Base-by-base conservation (phyloP, 139 green algal genomes). In the Tetraselmis striata region DNA sequence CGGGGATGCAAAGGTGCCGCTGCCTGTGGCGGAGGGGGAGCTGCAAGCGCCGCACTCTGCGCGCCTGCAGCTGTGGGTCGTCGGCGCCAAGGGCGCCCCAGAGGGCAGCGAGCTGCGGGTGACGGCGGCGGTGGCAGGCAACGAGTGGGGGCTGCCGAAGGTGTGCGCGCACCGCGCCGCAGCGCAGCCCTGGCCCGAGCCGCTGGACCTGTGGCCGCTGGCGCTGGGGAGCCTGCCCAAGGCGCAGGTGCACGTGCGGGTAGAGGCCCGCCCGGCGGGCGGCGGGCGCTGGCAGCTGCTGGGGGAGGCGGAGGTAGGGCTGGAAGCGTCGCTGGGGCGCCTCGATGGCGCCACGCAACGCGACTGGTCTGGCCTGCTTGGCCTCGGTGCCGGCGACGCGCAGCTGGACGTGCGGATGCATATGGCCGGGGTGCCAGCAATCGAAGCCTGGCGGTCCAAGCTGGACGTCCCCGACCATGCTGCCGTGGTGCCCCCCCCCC, bases 11-110 rank as follows among this genome's bases (percentile, higher is more conserved):
- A 2, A 2, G 76, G 23, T 1, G 5, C 85, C 85, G 31, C 79
- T 89, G 80, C 83, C 87, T 28, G 81, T 89, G 59, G 26, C 22
- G 11, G 80, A 2, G 27, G 28, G 75, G 2, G 75, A 25, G 45
- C 45, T 67, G 45, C 45, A 67, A 18, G 18, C 45, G 45, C 45
- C 5, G 11, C 45, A 18, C 45, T 67, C 45, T 18, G 45, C 45
- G 5, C 45, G 45, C 11, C 45, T 67, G 45, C 18, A 5, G 45
- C 11, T 67, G 45, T 67, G 45, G 45, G 45, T 67, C 11, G 45
- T 25, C 11, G 45, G 45, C 45, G 45, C 45, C 11, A 18, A 67
- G 5, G 45, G 45, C 18, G 45, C 5, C 11, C 11, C 45, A 18
- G 45, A 67, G 45, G 45, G 45, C 18, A 18, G 45, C 45, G 45